Conservation (phyloP, 495 filamentous ascomycete genomes). For the Bryoglossum gracile region DNA sequence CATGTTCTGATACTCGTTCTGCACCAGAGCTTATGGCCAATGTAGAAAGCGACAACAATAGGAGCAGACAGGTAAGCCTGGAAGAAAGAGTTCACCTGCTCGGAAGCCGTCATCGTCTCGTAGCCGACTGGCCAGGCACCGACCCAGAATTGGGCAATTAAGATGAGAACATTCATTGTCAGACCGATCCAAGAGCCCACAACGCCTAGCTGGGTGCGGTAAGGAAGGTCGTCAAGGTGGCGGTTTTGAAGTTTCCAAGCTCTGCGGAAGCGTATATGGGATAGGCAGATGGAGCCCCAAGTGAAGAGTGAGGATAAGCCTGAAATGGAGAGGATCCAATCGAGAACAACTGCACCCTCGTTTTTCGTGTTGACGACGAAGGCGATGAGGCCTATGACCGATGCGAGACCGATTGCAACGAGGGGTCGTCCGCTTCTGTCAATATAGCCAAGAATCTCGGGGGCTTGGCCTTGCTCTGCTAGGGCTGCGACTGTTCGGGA, state of each 20-base stretch:
- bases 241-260: constrained; percentile 71
- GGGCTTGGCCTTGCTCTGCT: constrained; percentile 79
- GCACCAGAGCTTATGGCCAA: constrained; percentile 69
- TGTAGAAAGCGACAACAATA: constrained; percentile 65
- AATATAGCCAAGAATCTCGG: constrained; percentile 68
- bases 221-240: constrained; percentile 67
- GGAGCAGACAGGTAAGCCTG: constrained; percentile 71
- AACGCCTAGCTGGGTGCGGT: constrained; percentile 71
- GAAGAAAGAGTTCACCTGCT: constrained; percentile 62
- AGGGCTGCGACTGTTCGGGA: constrained; percentile 81
- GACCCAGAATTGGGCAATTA: constrained; percentile 91
- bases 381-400: constrained; percentile 63
- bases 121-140: constrained; percentile 72
- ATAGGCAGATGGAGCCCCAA: constrained; percentile 83
- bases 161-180: constrained; percentile 68
- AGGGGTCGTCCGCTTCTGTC: constrained; percentile 79
- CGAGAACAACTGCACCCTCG: constrained; percentile 60
- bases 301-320: constrained; percentile 88
- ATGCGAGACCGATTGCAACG: constrained; percentile 61
- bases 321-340: constrained; percentile 86
- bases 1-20: constrained; percentile 56
- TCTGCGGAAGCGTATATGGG: constrained; percentile 81
- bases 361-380: constrained; percentile 66
- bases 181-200: constrained; percentile 81
- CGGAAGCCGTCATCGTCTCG: constrained; percentile 30